phyloP scores from a whole-genome alignment of 495 filamentous ascomycete species.

The Acidiella bohemica region DNA sequence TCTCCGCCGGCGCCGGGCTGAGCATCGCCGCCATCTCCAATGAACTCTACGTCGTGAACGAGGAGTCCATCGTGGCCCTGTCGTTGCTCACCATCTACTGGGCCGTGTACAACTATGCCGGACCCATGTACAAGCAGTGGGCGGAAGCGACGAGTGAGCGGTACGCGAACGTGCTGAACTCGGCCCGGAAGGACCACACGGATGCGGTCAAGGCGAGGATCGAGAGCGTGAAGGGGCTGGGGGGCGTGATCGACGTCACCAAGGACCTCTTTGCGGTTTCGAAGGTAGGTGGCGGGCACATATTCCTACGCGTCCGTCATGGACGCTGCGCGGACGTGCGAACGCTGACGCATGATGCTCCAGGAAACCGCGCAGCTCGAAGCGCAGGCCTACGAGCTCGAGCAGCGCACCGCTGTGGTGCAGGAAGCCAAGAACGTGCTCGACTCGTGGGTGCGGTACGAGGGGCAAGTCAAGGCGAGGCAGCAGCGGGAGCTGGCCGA shows the following conservation, averaged over 20 bases:
- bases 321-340: too few relatives aligned
- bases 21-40: constrained; percentile 94
- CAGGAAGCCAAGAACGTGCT: constrained; percentile 87
- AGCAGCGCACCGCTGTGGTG: constrained; percentile 82
- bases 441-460: constrained; percentile 97
- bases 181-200: constrained; percentile 86
- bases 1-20: constrained; percentile 81
- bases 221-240: constrained; percentile 82
- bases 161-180: constrained; percentile 85
- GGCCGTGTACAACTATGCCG: constrained; percentile 78
- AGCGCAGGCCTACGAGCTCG: constrained; percentile 87
- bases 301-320: too few relatives aligned
- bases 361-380: constrained; percentile 96
- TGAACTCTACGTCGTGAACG: constrained; percentile 98
- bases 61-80: constrained; percentile 87
- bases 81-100: constrained; percentile 80
- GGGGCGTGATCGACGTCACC: constrained; percentile 85
- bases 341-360: too few relatives aligned
- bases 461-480: constrained; percentile 94
- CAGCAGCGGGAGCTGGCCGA: constrained; percentile 94
- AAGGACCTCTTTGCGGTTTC: constrained; percentile 95
- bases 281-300: constrained; percentile 71
- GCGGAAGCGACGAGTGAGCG: constrained; percentile 72
- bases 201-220: constrained; percentile 87
- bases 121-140: constrained; percentile 85